Evolutionary conservation across 768 basidiomycete species (phyloP), one percentile per base, ranked within the genome.

Genomic region (Pleurotus giganteus): DNA sequence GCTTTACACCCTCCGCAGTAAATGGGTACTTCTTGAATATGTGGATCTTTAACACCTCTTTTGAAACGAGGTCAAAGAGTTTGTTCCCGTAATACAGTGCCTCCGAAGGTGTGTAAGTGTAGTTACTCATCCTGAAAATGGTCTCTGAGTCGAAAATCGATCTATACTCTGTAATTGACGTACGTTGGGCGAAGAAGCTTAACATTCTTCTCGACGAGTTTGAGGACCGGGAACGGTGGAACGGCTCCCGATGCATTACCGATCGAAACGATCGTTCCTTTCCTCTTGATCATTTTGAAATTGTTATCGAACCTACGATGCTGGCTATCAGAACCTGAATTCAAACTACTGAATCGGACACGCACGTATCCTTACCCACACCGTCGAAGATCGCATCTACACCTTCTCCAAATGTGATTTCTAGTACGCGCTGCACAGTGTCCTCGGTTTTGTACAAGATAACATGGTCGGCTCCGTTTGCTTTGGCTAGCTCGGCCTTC

Each of bases 231-330:
- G 66, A 97, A 85, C 0, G 91, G 87, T 24, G 83, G 81, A 1
- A 91, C 89, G 6, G 86, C 70, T 1, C 94, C 94, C 7, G 93
- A 96, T 0, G 96, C 92, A 61, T 98, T 98, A 0, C 97, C 97
- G 51, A 94, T 82, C 4, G 86, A 88, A 12, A 97, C 90, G 34
- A 97, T 79, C 0, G 94, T 96, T 2, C 92, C 95, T 67, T 96
- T 97, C 37, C 92, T 78, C 61, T 83, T 83, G 62, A 91, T 76
- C 69, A 94, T 75, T 67, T 86, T 81, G 71, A 96, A 91, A 73
- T 95, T 78, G 57, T 79, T 78, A 57, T 91, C 88, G 65, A 88
- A 89, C 6, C 88, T 90, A 51, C 54, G 29, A 47, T 7, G n/a
- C 8, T 24, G 51, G n/a, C 34, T 15, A 28, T 27, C n/a, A 19